phyloP scores from a whole-genome alignment of 345 rosid species.

The Syzygium jambos region DNA sequence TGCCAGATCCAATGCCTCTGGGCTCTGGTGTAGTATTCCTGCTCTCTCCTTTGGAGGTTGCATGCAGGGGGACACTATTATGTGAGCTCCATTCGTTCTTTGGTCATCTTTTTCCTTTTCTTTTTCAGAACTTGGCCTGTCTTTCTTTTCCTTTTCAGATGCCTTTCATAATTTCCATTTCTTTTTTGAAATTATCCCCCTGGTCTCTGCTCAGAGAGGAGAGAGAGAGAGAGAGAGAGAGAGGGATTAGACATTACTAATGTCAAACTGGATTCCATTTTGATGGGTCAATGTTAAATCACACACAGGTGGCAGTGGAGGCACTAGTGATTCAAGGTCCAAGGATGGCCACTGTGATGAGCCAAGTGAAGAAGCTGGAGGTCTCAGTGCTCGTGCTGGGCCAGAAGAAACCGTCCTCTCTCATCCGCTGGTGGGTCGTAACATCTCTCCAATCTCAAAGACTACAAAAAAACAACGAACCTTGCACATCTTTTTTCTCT shows the following conservation, averaged over 20 bases:
- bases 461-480: not conserved
- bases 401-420: slow-evolving; percentile 59
- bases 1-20: not conserved
- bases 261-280: not conserved
- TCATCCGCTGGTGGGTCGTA: slow-evolving; percentile 50
- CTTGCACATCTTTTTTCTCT: not conserved
- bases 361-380: slow-evolving; percentile 94
- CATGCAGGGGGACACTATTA: not conserved
- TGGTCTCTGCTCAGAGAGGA: not conserved
- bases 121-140: not conserved
- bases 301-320: slow-evolving; percentile 79
- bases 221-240: not conserved
- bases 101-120: not conserved
- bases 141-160: not conserved
- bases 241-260: not conserved
- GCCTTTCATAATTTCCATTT: not conserved
- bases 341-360: slow-evolving; percentile 63
- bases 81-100: not conserved
- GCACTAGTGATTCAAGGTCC: slow-evolving; percentile 90
- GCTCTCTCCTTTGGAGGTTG: not conserved
- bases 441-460: not conserved
- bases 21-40: not conserved
- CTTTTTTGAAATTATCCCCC: not conserved
- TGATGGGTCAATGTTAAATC: not conserved
- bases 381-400: slow-evolving; percentile 82